Conservation (phyloP, 495 filamentous ascomycete genomes). For the Aspergillus avenaceus region DNA sequence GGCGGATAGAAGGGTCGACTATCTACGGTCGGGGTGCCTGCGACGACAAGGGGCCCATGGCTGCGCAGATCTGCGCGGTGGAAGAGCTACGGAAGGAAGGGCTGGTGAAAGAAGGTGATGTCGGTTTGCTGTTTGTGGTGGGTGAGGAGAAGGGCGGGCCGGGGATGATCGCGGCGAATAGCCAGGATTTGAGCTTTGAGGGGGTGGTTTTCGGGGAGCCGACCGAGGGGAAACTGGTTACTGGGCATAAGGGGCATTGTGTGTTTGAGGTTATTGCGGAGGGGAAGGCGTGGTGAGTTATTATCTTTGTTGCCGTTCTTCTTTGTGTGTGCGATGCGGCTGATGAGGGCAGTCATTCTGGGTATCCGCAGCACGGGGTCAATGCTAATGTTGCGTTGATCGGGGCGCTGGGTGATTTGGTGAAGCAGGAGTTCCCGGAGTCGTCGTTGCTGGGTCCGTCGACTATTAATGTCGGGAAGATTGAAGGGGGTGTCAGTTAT, state of each 20-base stretch:
- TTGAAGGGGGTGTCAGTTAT: slow-evolving; percentile 17
- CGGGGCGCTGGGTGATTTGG: slow-evolving; percentile 52
- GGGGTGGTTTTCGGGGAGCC: slow-evolving; percentile 77
- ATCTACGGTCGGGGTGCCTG: slow-evolving; percentile 72
- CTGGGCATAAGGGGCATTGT: slow-evolving; percentile 75
- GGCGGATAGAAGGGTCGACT: slow-evolving; percentile 34
- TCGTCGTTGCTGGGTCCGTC: slow-evolving; percentile 14
- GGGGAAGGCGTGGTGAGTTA: slow-evolving; percentile 43
- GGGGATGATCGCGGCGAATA: slow-evolving; percentile 56
- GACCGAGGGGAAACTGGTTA: slow-evolving; percentile 70
- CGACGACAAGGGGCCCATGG: slow-evolving; percentile 81
- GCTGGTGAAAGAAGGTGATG: slow-evolving; percentile 22
- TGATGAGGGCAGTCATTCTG: slow-evolving; percentile 49
- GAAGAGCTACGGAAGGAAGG: slow-evolving; percentile 21
- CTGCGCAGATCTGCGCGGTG: slow-evolving; percentile 62
- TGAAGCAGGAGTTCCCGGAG: slow-evolving; percentile 16
- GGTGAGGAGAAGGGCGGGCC: slow-evolving; percentile 71
- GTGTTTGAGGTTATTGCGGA: slow-evolving; percentile 51
- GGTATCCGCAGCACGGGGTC: slow-evolving; percentile 73
- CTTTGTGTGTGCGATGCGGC: slow-evolving; percentile 7
- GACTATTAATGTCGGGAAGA: slow-evolving; percentile 18
- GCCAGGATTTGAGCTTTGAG: slow-evolving; percentile 29
- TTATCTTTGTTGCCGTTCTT: slow-evolving; percentile 28
- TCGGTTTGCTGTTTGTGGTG: slow-evolving; percentile 74
- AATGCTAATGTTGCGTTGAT: slow-evolving; percentile 67